Conservation (phyloP, 371 early-diverging fungal species). For the Apophysomyces variabilis region DNA sequence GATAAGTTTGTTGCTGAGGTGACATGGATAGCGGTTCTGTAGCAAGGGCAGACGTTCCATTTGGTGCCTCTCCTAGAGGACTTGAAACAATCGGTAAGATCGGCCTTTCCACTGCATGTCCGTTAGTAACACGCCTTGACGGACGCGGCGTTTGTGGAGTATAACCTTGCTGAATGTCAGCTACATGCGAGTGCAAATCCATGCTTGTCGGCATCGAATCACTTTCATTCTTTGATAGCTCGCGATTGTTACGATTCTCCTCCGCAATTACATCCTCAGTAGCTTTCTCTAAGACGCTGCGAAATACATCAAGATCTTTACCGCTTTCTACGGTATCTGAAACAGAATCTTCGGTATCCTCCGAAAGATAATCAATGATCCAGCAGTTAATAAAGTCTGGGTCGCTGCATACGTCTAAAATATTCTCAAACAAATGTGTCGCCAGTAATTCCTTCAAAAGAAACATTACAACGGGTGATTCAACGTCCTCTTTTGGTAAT, state of each 20-base stretch:
- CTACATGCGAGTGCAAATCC: background rate
- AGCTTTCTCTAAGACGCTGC: constrained; percentile 31
- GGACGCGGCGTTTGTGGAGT: background rate
- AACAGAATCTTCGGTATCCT: constrained; percentile 15
- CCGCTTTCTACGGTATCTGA: background rate
- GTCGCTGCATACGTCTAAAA: constrained; percentile 41
- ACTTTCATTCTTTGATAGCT: background rate
- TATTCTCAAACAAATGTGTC: constrained; percentile 39
- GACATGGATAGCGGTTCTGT: background rate
- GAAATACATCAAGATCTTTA: constrained; percentile 20
- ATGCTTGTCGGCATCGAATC: background rate
- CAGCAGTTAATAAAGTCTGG: constrained; percentile 51
- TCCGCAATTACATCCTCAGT: constrained; percentile 34
- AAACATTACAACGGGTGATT: constrained; percentile 34
- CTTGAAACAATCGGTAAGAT: background rate
- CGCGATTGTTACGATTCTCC: background rate
- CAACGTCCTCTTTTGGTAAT: constrained; percentile 34
- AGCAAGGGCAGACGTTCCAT: background rate
- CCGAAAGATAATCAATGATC: constrained; percentile 42
- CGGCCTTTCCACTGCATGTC: background rate
- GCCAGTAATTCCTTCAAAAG: constrained; percentile 47
- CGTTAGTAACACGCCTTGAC: background rate
- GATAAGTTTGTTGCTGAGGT: background rate
- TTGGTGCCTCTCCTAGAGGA: background rate
- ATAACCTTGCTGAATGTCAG: background rate